phyloP scores from a whole-genome alignment of 208 protist genomes.

The Trypanosoma cruzi region DNA sequence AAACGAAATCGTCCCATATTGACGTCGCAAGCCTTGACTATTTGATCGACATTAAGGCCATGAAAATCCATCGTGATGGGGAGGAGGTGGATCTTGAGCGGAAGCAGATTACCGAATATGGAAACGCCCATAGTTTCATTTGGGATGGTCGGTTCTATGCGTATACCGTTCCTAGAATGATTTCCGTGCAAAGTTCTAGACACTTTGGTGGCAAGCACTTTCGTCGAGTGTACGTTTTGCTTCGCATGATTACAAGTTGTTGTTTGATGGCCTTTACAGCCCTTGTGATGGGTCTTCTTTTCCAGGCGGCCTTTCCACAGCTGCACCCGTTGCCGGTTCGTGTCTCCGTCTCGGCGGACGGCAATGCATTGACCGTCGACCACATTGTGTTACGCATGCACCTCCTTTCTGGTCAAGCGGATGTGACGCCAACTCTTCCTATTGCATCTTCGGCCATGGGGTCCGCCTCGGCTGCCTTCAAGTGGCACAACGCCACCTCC shows the following conservation, averaged over 20 bases:
- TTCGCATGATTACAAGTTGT: conserved; percentile 53
- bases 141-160: conserved; percentile 54
- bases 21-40: conserved; percentile 69
- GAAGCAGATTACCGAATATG: conserved; percentile 49
- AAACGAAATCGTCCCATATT: conserved; percentile 39
- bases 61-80: conserved; percentile 55
- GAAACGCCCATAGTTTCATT: conserved; percentile 47
- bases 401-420: conserved; percentile 40
- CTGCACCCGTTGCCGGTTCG: conserved; percentile 73
- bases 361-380: conserved; percentile 60
- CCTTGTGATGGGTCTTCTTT: conserved; percentile 56
- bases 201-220: conserved; percentile 64
- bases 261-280: conserved; percentile 48
- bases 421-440: conserved; percentile 7
- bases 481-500: conserved; percentile 58
- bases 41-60: conserved; percentile 56
- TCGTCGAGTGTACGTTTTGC: conserved; percentile 49
- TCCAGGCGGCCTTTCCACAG: conserved; percentile 77
- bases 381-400: conserved; percentile 84
- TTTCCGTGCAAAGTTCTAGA: conserved; percentile 67
- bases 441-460: conserved; percentile 19
- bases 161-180: conserved; percentile 64
- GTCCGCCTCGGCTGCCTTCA: conserved; percentile 39
- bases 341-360: conserved; percentile 38
- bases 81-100: conserved; percentile 34